Percentiles rank a stretch among this genome's conserved stretches.
phyloP scores from a whole-genome alignment of 805 yeast species.

The Cyberlindnera mycetangii region DNA sequence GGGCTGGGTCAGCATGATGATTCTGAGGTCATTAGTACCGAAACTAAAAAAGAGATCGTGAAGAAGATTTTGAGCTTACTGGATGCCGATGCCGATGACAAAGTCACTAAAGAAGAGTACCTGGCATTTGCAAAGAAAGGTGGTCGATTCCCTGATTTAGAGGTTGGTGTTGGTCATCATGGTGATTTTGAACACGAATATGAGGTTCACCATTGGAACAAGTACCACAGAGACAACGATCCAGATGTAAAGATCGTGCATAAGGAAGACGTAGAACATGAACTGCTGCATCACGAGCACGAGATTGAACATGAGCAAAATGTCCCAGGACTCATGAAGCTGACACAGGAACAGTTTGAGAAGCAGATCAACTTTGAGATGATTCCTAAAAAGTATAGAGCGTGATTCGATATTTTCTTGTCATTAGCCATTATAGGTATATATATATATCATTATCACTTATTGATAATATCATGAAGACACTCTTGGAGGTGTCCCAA shows the following conservation, averaged over 20 bases:
- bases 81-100: conserved; percentile 66
- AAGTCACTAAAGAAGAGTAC: conserved; percentile 69
- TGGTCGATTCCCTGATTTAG: conserved; percentile 83
- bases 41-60: conserved; percentile 51
- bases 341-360: conserved; percentile 39
- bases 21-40: conserved; percentile 54
- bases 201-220: conserved; percentile 92
- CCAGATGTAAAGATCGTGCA: conserved; percentile 81
- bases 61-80: conserved; percentile 52
- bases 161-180: conserved; percentile 92
- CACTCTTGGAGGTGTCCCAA: conserved; percentile 37
- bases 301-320: conserved; percentile 85
- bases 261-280: conserved; percentile 78
- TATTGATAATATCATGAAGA: conserved; percentile 16
- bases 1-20: conserved; percentile 83
- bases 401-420: background rate
- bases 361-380: conserved; percentile 33
- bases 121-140: conserved; percentile 55
- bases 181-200: conserved; percentile 91
- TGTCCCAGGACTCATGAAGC: conserved; percentile 36
- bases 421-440: background rate
- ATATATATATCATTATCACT: background rate
- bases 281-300: conserved; percentile 38
- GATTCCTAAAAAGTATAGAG: conserved; percentile 37
- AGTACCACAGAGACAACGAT: conserved; percentile 71